Conservation (phyloP, 23 red algal genomes). For the Gracilariopsis chorda region DNA sequence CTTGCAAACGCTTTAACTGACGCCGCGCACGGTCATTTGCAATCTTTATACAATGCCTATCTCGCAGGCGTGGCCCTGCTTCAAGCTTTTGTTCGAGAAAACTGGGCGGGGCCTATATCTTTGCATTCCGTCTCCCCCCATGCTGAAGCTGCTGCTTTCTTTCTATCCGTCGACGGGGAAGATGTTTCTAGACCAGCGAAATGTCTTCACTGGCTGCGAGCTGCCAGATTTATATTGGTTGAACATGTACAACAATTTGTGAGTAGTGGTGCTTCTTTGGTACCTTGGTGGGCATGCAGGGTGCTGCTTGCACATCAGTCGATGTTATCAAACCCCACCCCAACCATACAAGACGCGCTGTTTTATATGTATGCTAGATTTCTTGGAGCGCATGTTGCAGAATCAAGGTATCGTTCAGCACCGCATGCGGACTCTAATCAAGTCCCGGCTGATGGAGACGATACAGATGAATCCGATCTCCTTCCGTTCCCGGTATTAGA, state of each 20-base stretch:
- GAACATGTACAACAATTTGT: constrained; percentile 23
- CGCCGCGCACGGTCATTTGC: background rate
- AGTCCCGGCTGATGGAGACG: background rate
- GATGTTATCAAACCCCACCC: constrained; percentile 8
- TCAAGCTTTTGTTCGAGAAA: constrained; percentile 31
- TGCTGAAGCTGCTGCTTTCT: background rate
- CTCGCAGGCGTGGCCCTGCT: constrained; percentile 43
- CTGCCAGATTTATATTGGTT: constrained; percentile 43
- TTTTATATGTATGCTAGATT: constrained; percentile 38
- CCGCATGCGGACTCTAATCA: background rate
- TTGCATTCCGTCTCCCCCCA: background rate
- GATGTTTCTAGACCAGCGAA: constrained; percentile 23
- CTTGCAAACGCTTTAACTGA: background rate
- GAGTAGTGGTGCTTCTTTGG: background rate
- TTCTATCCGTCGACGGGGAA: constrained; percentile 38
- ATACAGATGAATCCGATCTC: constrained; percentile 3
- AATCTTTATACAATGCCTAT: constrained; percentile 22
- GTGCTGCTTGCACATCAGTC: constrained; percentile 23
- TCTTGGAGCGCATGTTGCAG: constrained; percentile 40
- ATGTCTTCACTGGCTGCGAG: constrained; percentile 11
- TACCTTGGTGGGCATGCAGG: constrained; percentile 60
- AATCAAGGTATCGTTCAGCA: background rate
- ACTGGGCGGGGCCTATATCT: constrained; percentile 45
- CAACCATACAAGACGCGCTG: constrained; percentile 6
- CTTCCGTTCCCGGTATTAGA: background rate